Evolutionary conservation across 768 basidiomycete species (phyloP), one percentile per base, ranked within the genome.

Genomic region (Lanmaoa rubissima): DNA sequence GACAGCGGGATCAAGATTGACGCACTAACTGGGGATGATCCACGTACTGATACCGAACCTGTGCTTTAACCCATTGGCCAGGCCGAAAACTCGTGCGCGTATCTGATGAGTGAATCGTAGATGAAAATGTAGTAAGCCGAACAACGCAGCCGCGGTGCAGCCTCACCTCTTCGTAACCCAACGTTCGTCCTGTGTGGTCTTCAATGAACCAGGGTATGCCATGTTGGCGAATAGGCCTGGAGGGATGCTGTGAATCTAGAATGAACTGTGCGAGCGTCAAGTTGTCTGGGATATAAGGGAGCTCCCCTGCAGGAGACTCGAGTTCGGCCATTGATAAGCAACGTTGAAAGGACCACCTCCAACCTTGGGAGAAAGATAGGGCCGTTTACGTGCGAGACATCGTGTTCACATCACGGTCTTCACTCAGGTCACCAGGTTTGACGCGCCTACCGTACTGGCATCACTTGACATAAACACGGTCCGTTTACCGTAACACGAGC

Each of bases 191-290:
- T 4, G 75, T 76, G 14, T 61, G 62, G 48, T 78, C 74, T 36
- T 80, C 79, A 31, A 80, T 70, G 41, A 80, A 56, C 75, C 77
- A 79, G 0, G 79, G 72, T 16, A 53, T 54, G 8, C 42, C 64
- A 31, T 55, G 50, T 24, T 55, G 58, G 34, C 68, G 66, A 19
- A 65, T 58, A 2, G 74, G 72, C 40, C 65, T 63, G 13, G 52
- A 59, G 10, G 69, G 70, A 47, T 75, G 72, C 11, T 74, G 69
- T 14, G 57, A 57, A 58, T 77, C 75, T 1, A 77, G 61, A 31
- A 74, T 62, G 60, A 77, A 76, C 55, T 77, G 75, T 24, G 63
- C 66, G 7, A 75, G 64, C 2, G 75, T 73, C 52, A 77, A 50
- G 51, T 75, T 66, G 44, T 76, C 76, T 12, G 76, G 73, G n/a